These are phyloP conservation scores for Trifolium subterraneum DNA, from an alignment of 306 rosid genomes.

Conservation along the genomic window DNA sequence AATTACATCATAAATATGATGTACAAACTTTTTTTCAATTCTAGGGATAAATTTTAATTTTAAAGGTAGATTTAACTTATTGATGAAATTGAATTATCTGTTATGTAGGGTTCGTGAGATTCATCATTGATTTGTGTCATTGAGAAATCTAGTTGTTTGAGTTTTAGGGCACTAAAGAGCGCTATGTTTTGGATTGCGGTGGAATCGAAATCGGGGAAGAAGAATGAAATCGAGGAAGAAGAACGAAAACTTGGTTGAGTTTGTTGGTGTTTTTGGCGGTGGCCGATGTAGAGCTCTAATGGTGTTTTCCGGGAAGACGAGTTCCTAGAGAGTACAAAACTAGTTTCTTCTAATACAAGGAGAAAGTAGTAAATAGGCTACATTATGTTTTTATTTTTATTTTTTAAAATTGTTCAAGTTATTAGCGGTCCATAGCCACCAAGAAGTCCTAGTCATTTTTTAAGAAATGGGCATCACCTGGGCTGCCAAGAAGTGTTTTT, in stretches of 20 bases:
- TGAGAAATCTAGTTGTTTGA: slow-evolving; percentile 42
- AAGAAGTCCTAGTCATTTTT: too few relatives aligned
- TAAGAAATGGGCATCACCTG: too few relatives aligned
- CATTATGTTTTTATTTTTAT: background rate
- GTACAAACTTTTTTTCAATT: slow-evolving; percentile 90
- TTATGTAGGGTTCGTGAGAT: slow-evolving; percentile 43
- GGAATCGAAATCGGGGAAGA: too few relatives aligned
- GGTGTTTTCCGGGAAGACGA: background rate
- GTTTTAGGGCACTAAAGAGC: slow-evolving; percentile 31
- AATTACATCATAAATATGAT: slow-evolving; percentile 84
- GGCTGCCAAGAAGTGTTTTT: too few relatives aligned
- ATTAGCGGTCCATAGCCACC: too few relatives aligned
- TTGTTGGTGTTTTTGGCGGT: background rate
- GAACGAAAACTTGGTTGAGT: background rate
- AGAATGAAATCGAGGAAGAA: too few relatives aligned
- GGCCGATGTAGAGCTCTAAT: background rate
- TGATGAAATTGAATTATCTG: slow-evolving; percentile 38
- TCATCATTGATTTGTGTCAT: slow-evolving; percentile 61
- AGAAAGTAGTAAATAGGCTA: background rate
- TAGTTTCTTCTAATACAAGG: background rate
- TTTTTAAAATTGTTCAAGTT: too few relatives aligned
- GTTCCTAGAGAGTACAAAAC: background rate
- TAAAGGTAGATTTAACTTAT: slow-evolving; percentile 58
- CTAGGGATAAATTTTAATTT: too few relatives aligned
- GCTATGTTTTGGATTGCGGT: background rate